Evolutionary conservation across 2,329 filamentous ascomycete species (phyloP), one percentile per base, ranked within the genome.

Genomic region (Fusarium denticulatum): DNA sequence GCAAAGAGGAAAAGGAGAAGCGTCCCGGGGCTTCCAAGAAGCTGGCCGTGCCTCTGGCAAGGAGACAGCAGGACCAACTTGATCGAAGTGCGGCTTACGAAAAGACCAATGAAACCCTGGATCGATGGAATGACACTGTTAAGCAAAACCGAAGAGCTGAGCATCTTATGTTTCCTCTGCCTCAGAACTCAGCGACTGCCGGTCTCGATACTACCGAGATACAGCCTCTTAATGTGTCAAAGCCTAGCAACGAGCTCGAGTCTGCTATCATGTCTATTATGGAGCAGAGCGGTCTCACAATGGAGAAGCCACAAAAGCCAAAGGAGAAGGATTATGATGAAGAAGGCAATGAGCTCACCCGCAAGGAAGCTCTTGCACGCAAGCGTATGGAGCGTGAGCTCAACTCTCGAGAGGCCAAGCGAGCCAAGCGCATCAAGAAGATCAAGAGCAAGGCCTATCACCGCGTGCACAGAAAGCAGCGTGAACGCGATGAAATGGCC

Each of bases 381-480:
- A 88, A 96, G 64, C 91, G 96, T 18, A 91, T 91, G 81, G 91
- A 94, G 72, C 89, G 96, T 75, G 96, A 98, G 78, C 84, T 97
- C 13, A 88, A 96, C 73, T 97, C 97, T 77, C 89, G 95, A 16
- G 96, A 98, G 83, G 93, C 97, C 79, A 92, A 95, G 47, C 92
- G 95, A 64, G 90, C 95, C 13, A 97, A 95, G 83, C 92, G 96
- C 30, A 94, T 99, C 83, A 97, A 98, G 85, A 98, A 98, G 86
- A 99, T 99, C 85, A 99, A 99, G 87, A 97, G 94, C 81, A 99
- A 98, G 82, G 90, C 95, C 1, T 99, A 97, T 81, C 93, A 96
- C 62, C 92, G 95, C 49, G 92, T 98, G 20, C 96, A 98, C 82
- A 91, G 96, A 42, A 97, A 93, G 80, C 93, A 91, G 81, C 78